Evolutionary conservation across 2,329 filamentous ascomycete genomes (phyloP).

Genomic region (Grosmannia serpens): DNA sequence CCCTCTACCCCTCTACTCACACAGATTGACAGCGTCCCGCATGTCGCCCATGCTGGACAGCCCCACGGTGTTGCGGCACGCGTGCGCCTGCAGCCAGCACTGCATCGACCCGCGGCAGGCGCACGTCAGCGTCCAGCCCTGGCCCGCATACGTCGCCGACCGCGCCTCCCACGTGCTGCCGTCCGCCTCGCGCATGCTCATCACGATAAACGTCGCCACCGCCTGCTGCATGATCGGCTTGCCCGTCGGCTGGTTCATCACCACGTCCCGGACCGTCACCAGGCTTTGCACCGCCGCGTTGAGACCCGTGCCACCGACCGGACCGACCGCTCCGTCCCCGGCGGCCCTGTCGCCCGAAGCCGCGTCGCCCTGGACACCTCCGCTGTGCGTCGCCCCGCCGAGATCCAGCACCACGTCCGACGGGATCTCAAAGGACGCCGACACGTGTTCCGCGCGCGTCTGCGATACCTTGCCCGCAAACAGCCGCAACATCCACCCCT

Average conservation of each 20-base stretch:
- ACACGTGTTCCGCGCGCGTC: constrained; percentile 38
- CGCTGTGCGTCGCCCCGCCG: not conserved
- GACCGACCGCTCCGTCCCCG: constrained; percentile 23
- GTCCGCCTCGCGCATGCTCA: constrained; percentile 31
- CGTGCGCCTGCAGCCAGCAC: constrained; percentile 36
- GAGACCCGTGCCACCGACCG: constrained; percentile 17
- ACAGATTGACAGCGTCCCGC: constrained; percentile 30
- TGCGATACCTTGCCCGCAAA: constrained; percentile 31
- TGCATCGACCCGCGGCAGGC: constrained; percentile 40
- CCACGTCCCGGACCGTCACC: not conserved
- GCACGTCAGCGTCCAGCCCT: constrained; percentile 44
- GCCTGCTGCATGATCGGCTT: constrained; percentile 36
- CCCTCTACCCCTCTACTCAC: constrained; percentile 29
- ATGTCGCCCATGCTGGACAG: constrained; percentile 36
- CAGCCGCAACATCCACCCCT: constrained; percentile 28
- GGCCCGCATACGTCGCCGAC: constrained; percentile 29
- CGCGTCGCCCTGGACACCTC: not conserved
- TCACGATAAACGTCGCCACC: constrained; percentile 37
- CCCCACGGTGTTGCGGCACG: constrained; percentile 29
- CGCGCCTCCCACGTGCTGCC: constrained; percentile 36
- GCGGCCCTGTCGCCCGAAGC: constrained; percentile 9
- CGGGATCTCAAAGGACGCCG: constrained; percentile 34
- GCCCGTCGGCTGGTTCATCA: constrained; percentile 34
- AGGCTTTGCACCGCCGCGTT: constrained; percentile 12
- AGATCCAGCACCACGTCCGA: constrained; percentile 32